These are phyloP conservation scores for Coprinellus aureogranulatus DNA, from an alignment of 768 basidiomycete species.

Conservation along the genomic window DNA sequence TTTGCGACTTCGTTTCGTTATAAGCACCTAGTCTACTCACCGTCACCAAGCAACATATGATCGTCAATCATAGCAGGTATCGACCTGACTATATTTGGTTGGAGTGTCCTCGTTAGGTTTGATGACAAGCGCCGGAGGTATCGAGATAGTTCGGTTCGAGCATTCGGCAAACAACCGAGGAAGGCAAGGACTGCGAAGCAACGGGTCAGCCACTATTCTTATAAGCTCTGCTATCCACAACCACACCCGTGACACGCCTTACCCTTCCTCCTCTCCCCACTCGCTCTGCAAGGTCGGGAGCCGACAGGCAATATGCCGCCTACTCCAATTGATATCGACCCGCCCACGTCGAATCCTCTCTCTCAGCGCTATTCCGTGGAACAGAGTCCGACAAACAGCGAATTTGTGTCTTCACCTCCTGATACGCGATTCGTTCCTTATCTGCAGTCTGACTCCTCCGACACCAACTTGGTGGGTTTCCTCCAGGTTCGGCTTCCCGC, in stretches of 20 bases:
- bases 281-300: too few species aligned
- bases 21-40: background rate
- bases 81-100: background rate
- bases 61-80: background rate
- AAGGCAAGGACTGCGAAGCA: too few species aligned
- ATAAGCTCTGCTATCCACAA: background rate
- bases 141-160: too few species aligned
- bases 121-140: too few species aligned
- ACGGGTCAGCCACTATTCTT: background rate
- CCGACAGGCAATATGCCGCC: background rate
- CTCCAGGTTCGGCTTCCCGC: conserved; percentile 15
- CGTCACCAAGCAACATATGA: background rate
- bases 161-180: too few species aligned
- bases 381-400: background rate
- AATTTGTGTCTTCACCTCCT: background rate
- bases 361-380: background rate
- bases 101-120: too few species aligned
- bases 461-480: conserved; percentile 14
- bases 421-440: conserved; percentile 4
- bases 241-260: background rate
- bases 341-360: background rate
- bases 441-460: conserved; percentile 13
- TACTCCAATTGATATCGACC: background rate
- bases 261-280: background rate
- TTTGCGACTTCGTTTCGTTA: background rate